A percentile compares a stretch with the other conserved stretches of the same genome.
Conservation (phyloP, 2,329 filamentous ascomycete genomes). For the Cryphonectria carpinicola region DNA sequence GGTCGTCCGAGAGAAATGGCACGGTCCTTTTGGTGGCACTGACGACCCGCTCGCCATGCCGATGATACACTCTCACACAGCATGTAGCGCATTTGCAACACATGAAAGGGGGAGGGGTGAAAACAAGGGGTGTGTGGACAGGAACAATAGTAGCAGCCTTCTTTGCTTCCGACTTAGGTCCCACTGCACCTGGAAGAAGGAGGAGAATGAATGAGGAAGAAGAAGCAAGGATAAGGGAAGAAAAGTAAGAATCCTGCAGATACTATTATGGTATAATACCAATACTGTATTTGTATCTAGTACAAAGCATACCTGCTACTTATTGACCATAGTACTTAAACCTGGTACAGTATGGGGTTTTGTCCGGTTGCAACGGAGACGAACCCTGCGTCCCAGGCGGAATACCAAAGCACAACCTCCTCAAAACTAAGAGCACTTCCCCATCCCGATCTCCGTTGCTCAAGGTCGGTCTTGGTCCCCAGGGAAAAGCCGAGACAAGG, state of each 20-base stretch:
- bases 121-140: too few relatives aligned
- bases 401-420: not conserved
- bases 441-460: slow-evolving; percentile 5
- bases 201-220: too few relatives aligned
- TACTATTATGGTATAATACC: too few relatives aligned
- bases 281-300: not conserved
- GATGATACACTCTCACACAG: not conserved
- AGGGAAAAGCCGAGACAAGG: not conserved
- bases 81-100: too few relatives aligned
- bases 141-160: too few relatives aligned
- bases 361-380: not conserved
- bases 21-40: not conserved
- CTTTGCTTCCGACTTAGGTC: too few relatives aligned
- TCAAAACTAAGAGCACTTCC: not conserved
- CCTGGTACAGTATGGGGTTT: not conserved
- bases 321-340: too few relatives aligned
- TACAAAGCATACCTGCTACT: too few relatives aligned
- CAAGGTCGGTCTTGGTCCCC: not conserved
- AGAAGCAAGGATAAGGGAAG: too few relatives aligned
- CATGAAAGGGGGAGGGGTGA: too few relatives aligned
- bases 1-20: not conserved
- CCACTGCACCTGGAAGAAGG: too few relatives aligned
- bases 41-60: not conserved
- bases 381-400: not conserved
- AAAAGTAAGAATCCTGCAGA: too few relatives aligned